Conservation (phyloP, 257 asterid genomes). For the Lithospermum erythrorhizon region DNA sequence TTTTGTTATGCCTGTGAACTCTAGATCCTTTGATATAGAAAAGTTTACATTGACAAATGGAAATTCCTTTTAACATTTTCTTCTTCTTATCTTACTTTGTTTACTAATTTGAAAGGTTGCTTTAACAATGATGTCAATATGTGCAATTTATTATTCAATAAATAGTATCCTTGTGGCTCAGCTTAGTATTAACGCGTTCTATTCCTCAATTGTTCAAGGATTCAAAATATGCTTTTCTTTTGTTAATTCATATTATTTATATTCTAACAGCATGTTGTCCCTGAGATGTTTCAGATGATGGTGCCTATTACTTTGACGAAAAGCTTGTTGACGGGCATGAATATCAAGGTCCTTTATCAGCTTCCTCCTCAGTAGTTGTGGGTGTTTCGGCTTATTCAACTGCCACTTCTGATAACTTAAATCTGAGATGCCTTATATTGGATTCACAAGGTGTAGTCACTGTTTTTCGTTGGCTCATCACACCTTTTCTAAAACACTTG, state of each 20-base stretch:
- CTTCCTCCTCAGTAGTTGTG: conserved; percentile 77
- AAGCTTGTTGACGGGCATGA: conserved; percentile 67
- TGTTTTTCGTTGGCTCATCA: background rate
- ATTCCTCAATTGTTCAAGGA: background rate
- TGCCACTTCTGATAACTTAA: conserved; percentile 50
- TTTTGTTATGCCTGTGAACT: too few relatives aligned
- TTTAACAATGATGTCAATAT: background rate
- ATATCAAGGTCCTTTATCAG: conserved; percentile 72
- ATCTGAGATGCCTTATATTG: conserved; percentile 26
- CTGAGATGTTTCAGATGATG: conserved; percentile 54
- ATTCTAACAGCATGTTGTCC: background rate
- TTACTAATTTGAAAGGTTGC: background rate
- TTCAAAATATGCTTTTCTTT: background rate
- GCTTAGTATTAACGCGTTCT: background rate
- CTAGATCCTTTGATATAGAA: too few relatives aligned
- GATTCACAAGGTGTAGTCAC: background rate
- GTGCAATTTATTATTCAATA: too few relatives aligned
- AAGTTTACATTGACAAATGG: background rate
- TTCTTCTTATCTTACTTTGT: background rate
- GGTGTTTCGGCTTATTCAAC: conserved; percentile 71
- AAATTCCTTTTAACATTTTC: background rate
- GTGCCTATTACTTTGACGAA: conserved; percentile 85
- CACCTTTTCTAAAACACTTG: conserved; percentile 5
- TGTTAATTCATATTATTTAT: background rate
- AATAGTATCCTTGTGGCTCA: background rate